Conservation (phyloP, 2,329 filamentous ascomycete genomes). For the Trichophyton mentagrophytes region DNA sequence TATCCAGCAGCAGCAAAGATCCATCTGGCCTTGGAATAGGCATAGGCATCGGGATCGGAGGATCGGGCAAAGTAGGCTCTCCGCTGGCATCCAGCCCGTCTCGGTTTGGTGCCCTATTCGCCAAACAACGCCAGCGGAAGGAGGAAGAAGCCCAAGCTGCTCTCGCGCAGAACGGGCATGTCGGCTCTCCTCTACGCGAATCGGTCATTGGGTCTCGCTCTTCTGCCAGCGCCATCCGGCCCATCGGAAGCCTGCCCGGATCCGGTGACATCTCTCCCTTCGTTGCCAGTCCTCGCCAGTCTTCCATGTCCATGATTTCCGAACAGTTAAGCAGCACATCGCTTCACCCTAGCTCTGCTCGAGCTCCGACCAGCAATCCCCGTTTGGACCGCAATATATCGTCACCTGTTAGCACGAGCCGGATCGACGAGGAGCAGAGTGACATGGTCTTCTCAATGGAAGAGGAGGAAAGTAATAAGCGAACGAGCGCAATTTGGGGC, state of each 20-base stretch:
- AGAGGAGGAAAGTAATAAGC: slow-evolving; percentile 37
- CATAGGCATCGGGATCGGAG: slow-evolving; percentile 26
- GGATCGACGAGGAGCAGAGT: slow-evolving; percentile 38
- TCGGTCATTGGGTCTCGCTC: slow-evolving; percentile 40
- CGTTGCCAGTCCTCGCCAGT: slow-evolving; percentile 44
- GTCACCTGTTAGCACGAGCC: slow-evolving; percentile 33
- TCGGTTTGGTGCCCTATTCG: slow-evolving; percentile 48
- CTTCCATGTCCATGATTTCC: slow-evolving; percentile 49
- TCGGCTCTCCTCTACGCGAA: slow-evolving; percentile 54
- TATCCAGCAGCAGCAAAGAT: slow-evolving; percentile 35
- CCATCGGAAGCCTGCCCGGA: slow-evolving; percentile 36
- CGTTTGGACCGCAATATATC: slow-evolving; percentile 35
- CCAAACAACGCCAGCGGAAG: slow-evolving; percentile 39
- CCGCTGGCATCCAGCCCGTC: slow-evolving; percentile 49
- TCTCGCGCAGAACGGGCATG: slow-evolving; percentile 38
- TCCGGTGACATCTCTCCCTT: slow-evolving; percentile 39
- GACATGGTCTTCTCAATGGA: slow-evolving; percentile 40
- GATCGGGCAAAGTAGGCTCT: slow-evolving; percentile 41
- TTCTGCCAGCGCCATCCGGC: slow-evolving; percentile 37
- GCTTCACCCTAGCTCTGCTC: slow-evolving; percentile 31
- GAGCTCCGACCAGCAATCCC: slow-evolving; percentile 22
- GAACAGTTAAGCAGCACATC: slow-evolving; percentile 40
- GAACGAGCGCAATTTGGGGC: slow-evolving; percentile 26
- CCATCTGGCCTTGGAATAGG: slow-evolving; percentile 31
- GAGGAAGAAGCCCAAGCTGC: slow-evolving; percentile 39